A percentile compares a stretch with the other conserved stretches of the same genome.
phyloP scores from a whole-genome alignment of 179 eudicot species.

The Spergularia azorica region DNA sequence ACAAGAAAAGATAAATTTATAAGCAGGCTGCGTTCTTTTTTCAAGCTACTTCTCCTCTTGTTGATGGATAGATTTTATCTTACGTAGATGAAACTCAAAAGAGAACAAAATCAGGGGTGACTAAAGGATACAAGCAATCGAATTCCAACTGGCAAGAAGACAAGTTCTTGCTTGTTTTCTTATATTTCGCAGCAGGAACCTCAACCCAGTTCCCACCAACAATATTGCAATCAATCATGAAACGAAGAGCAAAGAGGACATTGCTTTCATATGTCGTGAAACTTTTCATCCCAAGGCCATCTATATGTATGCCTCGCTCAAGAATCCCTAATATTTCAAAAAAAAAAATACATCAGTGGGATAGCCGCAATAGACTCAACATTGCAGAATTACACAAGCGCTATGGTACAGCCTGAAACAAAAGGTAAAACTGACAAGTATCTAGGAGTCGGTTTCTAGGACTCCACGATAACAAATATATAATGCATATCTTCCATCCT shows the following conservation, averaged over 20 bases:
- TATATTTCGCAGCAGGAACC: constrained; percentile 76
- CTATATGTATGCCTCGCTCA: constrained; percentile 90
- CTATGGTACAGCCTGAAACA: neutral
- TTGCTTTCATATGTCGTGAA: constrained; percentile 97
- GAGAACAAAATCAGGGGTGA: neutral
- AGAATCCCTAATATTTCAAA: constrained; percentile 64
- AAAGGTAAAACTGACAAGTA: constrained; percentile 9
- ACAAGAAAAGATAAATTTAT: neutral
- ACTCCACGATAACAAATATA: neutral
- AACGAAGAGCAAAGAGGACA: constrained; percentile 90
- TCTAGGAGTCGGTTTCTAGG: neutral
- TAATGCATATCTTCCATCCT: neutral
- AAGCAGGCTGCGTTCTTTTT: neutral
- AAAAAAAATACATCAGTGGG: neutral
- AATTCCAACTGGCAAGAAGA: constrained; percentile 92
- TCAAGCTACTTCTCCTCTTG: constrained; percentile 6
- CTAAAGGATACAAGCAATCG: constrained; percentile 90
- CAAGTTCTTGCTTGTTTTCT: constrained; percentile 52
- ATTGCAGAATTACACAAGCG: constrained; percentile 3
- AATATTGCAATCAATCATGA: constrained; percentile 94
- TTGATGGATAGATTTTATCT: neutral
- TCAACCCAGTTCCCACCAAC: constrained; percentile 99
- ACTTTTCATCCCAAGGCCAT: constrained; percentile 86
- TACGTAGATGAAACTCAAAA: constrained; percentile 9
- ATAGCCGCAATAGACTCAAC: neutral